A percentile compares a stretch with the other conserved stretches of the same genome.
Evolutionary conservation across 1,284 basidiomycete species (phyloP).

Genomic region (Ceratobasidium sp.): DNA sequence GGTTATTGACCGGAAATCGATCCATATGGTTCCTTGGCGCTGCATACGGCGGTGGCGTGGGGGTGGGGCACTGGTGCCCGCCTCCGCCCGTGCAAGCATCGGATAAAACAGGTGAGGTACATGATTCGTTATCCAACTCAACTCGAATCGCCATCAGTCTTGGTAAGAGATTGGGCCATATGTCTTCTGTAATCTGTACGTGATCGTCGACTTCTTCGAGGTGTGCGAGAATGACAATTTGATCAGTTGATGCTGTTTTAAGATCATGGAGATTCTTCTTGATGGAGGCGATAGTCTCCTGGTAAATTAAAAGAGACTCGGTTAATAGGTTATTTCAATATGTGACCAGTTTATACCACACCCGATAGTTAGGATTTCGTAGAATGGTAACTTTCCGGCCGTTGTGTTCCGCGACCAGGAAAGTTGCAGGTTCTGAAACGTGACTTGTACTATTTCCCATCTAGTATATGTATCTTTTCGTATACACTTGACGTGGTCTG

Average conservation of each 20-base stretch:
- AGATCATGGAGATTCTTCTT: not conserved
- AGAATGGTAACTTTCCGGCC: not conserved
- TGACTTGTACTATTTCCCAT: too few species aligned
- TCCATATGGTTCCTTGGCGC: too few species aligned
- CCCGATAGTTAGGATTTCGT: not conserved
- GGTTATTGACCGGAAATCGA: too few species aligned
- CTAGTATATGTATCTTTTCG: too few species aligned
- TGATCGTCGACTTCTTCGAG: conserved; percentile 12
- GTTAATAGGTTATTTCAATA: too few species aligned
- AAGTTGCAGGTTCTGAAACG: not conserved
- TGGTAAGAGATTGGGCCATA: not conserved
- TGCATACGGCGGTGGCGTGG: too few species aligned
- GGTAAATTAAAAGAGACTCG: too few species aligned
- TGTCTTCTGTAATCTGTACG: not conserved
- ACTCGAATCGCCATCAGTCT: not conserved
- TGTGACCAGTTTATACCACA: too few species aligned
- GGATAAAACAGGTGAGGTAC: too few species aligned
- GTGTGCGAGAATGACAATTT: not conserved
- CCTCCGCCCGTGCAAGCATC: too few species aligned
- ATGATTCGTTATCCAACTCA: not conserved
- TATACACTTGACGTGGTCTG: too few species aligned
- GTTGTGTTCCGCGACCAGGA: not conserved
- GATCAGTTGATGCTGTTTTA: not conserved
- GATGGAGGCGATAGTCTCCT: not conserved
- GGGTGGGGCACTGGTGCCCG: too few species aligned